These are phyloP conservation scores for Penicillium crystallinum DNA, from an alignment of 495 filamentous ascomycete species.

Conservation along the genomic window DNA sequence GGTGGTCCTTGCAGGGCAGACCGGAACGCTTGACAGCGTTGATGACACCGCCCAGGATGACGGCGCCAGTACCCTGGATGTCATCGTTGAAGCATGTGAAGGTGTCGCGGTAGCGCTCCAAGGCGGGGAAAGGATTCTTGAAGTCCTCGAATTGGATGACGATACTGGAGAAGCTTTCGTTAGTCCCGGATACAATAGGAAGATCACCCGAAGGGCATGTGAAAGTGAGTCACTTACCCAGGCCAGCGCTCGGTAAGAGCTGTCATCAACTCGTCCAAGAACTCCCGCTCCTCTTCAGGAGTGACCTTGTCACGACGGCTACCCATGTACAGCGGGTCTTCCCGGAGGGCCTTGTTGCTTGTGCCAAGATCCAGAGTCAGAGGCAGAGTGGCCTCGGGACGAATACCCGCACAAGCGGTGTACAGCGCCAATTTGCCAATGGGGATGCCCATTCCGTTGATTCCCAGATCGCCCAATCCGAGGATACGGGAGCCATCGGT, in stretches of 20 bases:
- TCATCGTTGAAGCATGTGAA: constrained; percentile 99
- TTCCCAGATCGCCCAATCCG: constrained; percentile 89
- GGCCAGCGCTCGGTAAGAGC: constrained; percentile 85
- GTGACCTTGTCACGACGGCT: constrained; percentile 75
- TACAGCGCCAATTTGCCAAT: constrained; percentile 94
- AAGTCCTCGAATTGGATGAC: constrained; percentile 98
- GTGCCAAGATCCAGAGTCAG: constrained; percentile 91
- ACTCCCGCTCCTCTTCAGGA: constrained; percentile 79
- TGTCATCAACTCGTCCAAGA: constrained; percentile 96
- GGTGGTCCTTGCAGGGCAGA: constrained; percentile 82
- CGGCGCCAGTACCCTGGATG: constrained; percentile 95
- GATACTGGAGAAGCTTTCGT: constrained; percentile 52
- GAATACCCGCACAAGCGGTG: constrained; percentile 93
- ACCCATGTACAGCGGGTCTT: constrained; percentile 93
- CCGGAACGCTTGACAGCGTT: constrained; percentile 87
- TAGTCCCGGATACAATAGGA: constrained; percentile 8
- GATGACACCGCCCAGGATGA: constrained; percentile 91
- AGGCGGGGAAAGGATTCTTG: constrained; percentile 93
- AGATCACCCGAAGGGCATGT: constrained; percentile 16
- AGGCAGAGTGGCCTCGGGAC: constrained; percentile 85
- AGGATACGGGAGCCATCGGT: constrained; percentile 97
- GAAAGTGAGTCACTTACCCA: constrained; percentile 45
- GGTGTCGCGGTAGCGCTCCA: constrained; percentile 78
- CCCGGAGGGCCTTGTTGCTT: constrained; percentile 78
- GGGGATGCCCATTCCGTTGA: constrained; percentile 97